A percentile compares a stretch with the other conserved stretches of the same genome.
These are phyloP conservation scores for Cyclotella distinguenda DNA, from an alignment of 108 stramenopile genomes.

Conservation along the genomic window DNA sequence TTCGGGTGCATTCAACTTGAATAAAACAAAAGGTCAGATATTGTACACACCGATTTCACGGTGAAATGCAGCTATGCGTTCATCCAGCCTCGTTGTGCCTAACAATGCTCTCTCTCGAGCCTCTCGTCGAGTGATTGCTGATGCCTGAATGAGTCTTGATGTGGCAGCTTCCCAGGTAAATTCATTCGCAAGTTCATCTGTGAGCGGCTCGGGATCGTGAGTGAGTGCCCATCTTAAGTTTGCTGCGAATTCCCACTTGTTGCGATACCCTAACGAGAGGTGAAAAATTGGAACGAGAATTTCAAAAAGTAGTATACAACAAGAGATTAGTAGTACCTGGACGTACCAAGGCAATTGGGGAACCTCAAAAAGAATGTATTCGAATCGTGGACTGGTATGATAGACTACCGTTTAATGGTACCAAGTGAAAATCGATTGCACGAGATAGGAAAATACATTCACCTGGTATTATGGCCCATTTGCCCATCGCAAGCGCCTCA, in stretches of 20 bases:
- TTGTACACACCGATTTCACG: too few species aligned
- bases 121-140: slow-evolving; percentile 66
- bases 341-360: slow-evolving; percentile 66
- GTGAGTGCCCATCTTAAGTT: slow-evolving; percentile 75
- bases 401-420: too few species aligned
- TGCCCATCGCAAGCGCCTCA: slow-evolving; percentile 77
- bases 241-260: slow-evolving; percentile 74
- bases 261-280: slow-evolving; percentile 43
- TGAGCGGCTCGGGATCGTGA: slow-evolving; percentile 75
- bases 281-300: background rate
- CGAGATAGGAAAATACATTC: too few species aligned
- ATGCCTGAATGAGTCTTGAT: slow-evolving; percentile 63
- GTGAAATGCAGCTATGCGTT: slow-evolving; percentile 77
- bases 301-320: background rate
- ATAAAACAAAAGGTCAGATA: too few species aligned
- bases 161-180: slow-evolving; percentile 88
- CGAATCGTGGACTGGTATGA: slow-evolving; percentile 70
- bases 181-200: slow-evolving; percentile 51
- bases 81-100: slow-evolving; percentile 63
- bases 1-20: too few species aligned
- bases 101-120: slow-evolving; percentile 54
- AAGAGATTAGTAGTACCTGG: background rate
- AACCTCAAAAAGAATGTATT: slow-evolving; percentile 71
- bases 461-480: slow-evolving; percentile 75
- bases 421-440: too few species aligned